phyloP scores from a whole-genome alignment of 805 yeast genomes.

The Ogataea chonburiensis region DNA sequence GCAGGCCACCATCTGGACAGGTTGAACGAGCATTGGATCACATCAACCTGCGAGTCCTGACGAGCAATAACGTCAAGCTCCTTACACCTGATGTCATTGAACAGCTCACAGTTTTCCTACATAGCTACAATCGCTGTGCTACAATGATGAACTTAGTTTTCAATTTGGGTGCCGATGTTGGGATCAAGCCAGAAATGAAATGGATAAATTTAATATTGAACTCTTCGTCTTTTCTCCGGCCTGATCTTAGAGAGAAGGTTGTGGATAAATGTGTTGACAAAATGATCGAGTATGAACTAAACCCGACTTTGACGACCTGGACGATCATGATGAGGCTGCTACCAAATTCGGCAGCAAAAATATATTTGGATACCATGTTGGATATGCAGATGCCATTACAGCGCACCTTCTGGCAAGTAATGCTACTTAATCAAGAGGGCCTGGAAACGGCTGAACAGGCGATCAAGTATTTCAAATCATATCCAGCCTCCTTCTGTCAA shows the following conservation, averaged over 20 bases:
- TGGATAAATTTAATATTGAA: slow-evolving; percentile 13
- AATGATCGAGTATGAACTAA: slow-evolving; percentile 10
- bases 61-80: slow-evolving; percentile 1
- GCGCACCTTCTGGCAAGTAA: slow-evolving; percentile 8
- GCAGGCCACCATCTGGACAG: slow-evolving; percentile 2
- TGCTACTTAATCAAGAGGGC: slow-evolving; percentile 1
- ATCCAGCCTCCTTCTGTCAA: slow-evolving; percentile 15
- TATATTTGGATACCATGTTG: slow-evolving; percentile 9
- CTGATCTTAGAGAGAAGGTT: neutral
- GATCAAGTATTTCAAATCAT: slow-evolving; percentile 4
- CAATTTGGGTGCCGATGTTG: slow-evolving; percentile 9
- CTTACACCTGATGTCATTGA: slow-evolving; percentile 3
- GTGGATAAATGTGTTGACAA: slow-evolving; percentile 5
- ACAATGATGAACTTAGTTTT: slow-evolving; percentile 11
- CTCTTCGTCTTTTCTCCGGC: slow-evolving; percentile 2
- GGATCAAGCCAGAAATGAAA: slow-evolving; percentile 12
- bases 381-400: slow-evolving; percentile 13
- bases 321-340: slow-evolving; percentile 7
- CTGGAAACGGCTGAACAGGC: slow-evolving; percentile 11
- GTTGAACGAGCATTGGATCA: neutral
- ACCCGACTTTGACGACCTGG: slow-evolving; percentile 19
- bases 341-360: slow-evolving; percentile 3
- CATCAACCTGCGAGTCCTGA: slow-evolving; percentile 2
- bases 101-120: slow-evolving; percentile 4
- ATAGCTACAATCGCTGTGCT: slow-evolving; percentile 7